These are phyloP conservation scores for Pichia sp. DNA, from an alignment of 1,139 yeast species.

Conservation along the genomic window DNA sequence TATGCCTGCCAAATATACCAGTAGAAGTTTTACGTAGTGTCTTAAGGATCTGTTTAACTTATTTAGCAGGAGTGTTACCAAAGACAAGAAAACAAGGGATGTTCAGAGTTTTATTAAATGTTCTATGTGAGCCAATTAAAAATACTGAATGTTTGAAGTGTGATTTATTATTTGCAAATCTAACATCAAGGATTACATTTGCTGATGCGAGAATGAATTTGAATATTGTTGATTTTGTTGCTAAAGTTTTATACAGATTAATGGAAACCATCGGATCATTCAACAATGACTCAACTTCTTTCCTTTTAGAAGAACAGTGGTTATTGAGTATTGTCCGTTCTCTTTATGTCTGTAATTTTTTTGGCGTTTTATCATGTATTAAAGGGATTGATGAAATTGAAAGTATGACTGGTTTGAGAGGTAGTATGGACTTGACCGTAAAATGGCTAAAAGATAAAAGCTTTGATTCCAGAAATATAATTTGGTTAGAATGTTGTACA, in stretches of 20 bases:
- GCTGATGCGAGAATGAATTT: conserved; percentile 40
- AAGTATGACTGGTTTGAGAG: conserved; percentile 17
- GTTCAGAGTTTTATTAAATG: conserved; percentile 36
- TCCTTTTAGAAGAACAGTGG: conserved; percentile 22
- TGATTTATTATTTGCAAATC: conserved; percentile 28
- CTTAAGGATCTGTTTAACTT: conserved; percentile 39
- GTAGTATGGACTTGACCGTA: conserved; percentile 35
- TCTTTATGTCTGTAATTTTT: conserved; percentile 22
- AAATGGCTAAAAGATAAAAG: conserved; percentile 34
- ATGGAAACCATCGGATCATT: conserved; percentile 28
- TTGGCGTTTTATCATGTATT: conserved; percentile 20
- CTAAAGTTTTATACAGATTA: conserved; percentile 41
- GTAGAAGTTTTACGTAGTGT: conserved; percentile 47
- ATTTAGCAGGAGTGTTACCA: conserved; percentile 42
- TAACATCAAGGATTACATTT: conserved; percentile 20
- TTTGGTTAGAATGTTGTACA: conserved; percentile 8
- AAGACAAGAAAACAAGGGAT: conserved; percentile 33
- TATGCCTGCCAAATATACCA: conserved; percentile 20
- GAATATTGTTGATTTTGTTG: conserved; percentile 41
- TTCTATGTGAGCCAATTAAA: conserved; percentile 8
- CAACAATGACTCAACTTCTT: neutral
- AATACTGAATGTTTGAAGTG: conserved; percentile 30
- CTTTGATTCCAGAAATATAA: conserved; percentile 1
- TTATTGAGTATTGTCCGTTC: conserved; percentile 17
- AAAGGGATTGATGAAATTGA: conserved; percentile 19